These are phyloP conservation scores for Babjeviella inositovora DNA, from an alignment of 805 yeast genomes.

Conservation along the genomic window DNA sequence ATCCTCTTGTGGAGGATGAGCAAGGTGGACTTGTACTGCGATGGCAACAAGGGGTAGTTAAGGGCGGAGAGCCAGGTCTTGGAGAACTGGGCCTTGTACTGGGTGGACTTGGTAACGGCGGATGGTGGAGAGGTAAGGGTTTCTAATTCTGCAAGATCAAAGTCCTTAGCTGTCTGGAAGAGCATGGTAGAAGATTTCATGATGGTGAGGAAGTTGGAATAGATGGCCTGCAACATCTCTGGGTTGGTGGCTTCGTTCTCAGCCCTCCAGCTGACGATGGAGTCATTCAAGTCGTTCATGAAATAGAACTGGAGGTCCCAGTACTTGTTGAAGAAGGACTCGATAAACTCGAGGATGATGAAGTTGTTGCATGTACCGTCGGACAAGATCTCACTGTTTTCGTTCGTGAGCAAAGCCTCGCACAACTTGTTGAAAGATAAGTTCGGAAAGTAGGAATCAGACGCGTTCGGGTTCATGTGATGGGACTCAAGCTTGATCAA, in stretches of 20 bases:
- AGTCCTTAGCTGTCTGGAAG: conserved; percentile 7
- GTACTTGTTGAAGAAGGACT: conserved; percentile 32
- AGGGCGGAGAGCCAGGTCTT: conserved; percentile 47
- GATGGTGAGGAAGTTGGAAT: conserved; percentile 22
- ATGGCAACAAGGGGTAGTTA: conserved; percentile 24
- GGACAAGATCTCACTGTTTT: conserved; percentile 17
- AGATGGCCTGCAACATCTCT: conserved; percentile 8
- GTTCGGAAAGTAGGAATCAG: conserved; percentile 51
- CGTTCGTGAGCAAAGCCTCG: conserved; percentile 14
- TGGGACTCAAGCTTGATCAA: conserved; percentile 38
- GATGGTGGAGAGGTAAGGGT: conserved; percentile 11
- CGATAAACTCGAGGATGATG: conserved; percentile 36
- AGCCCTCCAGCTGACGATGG: conserved; percentile 8
- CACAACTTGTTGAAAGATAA: conserved; percentile 23
- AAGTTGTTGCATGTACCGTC: conserved; percentile 27
- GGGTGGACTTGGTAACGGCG: conserved; percentile 15
- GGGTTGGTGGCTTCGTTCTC: conserved; percentile 6
- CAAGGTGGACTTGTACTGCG: conserved; percentile 56
- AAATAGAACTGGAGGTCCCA: conserved; percentile 75
- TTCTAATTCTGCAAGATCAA: conserved; percentile 6
- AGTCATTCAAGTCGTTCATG: conserved; percentile 27
- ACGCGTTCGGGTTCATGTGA: conserved; percentile 27
- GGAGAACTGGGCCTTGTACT: conserved; percentile 55
- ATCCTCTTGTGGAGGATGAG: conserved; percentile 68
- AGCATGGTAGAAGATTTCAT: conserved; percentile 15